Evolutionary conservation across 495 filamentous ascomycete genomes (phyloP).

Genomic region (Mytilinidion resinicola): DNA sequence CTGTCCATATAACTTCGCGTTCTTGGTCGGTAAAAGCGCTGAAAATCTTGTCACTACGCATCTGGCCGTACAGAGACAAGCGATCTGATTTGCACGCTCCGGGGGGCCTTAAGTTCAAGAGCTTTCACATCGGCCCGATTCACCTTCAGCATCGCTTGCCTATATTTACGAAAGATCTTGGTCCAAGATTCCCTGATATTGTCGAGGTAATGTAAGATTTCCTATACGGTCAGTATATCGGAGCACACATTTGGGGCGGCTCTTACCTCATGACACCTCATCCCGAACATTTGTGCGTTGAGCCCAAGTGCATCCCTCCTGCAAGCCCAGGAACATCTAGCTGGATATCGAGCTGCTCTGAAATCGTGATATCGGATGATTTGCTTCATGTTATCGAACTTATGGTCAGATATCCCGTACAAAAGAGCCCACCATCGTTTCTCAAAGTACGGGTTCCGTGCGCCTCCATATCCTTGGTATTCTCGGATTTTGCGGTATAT

Average conservation of each 20-base stretch:
- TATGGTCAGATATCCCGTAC: neutral
- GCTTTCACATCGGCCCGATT: constrained; percentile 3
- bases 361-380: neutral
- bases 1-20: constrained; percentile 21
- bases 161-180: neutral
- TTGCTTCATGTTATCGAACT: neutral
- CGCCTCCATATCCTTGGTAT: constrained; percentile 30
- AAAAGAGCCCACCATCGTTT: constrained; percentile 27
- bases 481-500: constrained; percentile 40
- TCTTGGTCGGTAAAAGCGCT: constrained; percentile 29
- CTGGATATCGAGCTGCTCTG: neutral
- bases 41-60: constrained; percentile 28
- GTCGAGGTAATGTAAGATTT: neutral
- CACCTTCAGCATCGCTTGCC: neutral
- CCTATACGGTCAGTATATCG: neutral
- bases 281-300: neutral
- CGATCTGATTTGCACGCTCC: constrained; percentile 3
- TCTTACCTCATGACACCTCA: neutral
- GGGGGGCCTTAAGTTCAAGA: constrained; percentile 10
- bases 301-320: neutral
- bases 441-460: constrained; percentile 22
- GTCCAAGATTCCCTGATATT: neutral
- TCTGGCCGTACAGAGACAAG: constrained; percentile 10
- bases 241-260: neutral
- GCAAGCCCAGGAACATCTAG: neutral